Conservation (phyloP, 306 rosid genomes). For the Acacia confusa region DNA sequence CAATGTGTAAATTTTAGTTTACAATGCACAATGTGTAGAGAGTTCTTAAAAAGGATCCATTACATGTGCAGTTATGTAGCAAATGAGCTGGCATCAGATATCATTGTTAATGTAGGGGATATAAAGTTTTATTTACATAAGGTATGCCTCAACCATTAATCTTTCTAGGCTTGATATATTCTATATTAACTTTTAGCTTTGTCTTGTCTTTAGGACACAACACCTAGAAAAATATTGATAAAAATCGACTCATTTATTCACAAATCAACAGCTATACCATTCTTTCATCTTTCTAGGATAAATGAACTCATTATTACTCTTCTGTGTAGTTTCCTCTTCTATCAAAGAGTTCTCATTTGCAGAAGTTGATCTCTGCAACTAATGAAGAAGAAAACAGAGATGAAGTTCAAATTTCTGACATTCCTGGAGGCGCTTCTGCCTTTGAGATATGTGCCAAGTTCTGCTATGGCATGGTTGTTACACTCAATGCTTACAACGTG, state of each 20-base stretch:
- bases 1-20: background rate
- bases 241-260: conserved; percentile 22
- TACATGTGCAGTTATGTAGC: conserved; percentile 74
- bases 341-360: conserved; percentile 83
- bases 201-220: background rate
- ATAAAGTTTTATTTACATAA: conserved; percentile 84
- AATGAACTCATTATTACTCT: conserved; percentile 26
- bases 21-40: conserved; percentile 14
- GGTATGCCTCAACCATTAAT: conserved; percentile 49
- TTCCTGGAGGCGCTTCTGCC: conserved; percentile 86
- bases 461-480: conserved; percentile 94
- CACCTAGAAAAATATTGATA: background rate
- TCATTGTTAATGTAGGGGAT: conserved; percentile 63
- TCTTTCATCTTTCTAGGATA: conserved; percentile 28
- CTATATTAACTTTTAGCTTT: background rate
- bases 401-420: conserved; percentile 71
- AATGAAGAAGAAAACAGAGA: conserved; percentile 63
- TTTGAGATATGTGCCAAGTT: conserved; percentile 95
- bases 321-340: conserved; percentile 87
- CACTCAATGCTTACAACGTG: conserved; percentile 90
- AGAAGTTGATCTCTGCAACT: conserved; percentile 60
- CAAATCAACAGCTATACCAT: conserved; percentile 22
- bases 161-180: conserved; percentile 19
- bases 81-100: conserved; percentile 81
- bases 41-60: conserved; percentile 12